phyloP scores from a whole-genome alignment of 768 basidiomycete genomes.

The Boletus pseudopeckii region DNA sequence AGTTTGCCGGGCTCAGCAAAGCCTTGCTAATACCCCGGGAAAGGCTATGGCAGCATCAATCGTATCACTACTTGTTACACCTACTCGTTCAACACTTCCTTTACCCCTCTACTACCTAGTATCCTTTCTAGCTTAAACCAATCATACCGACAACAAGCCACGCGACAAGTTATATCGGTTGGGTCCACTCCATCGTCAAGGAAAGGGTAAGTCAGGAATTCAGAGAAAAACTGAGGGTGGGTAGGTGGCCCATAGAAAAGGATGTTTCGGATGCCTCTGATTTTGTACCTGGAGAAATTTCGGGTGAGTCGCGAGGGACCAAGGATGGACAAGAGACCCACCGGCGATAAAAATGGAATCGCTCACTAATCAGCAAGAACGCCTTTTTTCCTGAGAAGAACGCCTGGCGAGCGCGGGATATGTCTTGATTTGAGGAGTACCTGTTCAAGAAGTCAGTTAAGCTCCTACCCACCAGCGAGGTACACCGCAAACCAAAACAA shows the following conservation, averaged over 20 bases:
- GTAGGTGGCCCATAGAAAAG: constrained; percentile 92
- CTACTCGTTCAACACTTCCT: constrained; percentile 13
- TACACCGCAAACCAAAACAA: not conserved
- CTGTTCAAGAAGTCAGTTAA: constrained; percentile 36
- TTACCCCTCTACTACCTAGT: constrained; percentile 25
- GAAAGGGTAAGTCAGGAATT: constrained; percentile 88
- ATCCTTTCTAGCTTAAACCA: constrained; percentile 85
- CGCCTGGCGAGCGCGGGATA: constrained; percentile 86
- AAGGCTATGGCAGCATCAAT: no score
- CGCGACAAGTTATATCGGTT: constrained; percentile 76
- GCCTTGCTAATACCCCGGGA: not conserved
- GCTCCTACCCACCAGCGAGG: not conserved
- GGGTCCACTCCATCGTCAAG: constrained; percentile 84
- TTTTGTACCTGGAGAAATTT: constrained; percentile 66
- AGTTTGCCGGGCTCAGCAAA: not conserved
- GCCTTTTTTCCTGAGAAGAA: constrained; percentile 88
- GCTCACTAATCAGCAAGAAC: constrained; percentile 88
- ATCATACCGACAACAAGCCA: constrained; percentile 88
- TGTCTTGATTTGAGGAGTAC: constrained; percentile 91
- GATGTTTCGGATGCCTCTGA: constrained; percentile 88
- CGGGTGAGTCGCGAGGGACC: not conserved
- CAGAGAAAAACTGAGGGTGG: constrained; percentile 89
- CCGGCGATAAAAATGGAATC: constrained; percentile 98
- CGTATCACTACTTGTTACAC: not conserved
- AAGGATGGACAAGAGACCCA: constrained; percentile 25